A percentile compares a stretch with the other conserved stretches of the same genome.
These are phyloP conservation scores for Pyrrhoderma noxium DNA, from an alignment of 1,284 basidiomycete species.

Conservation along the genomic window DNA sequence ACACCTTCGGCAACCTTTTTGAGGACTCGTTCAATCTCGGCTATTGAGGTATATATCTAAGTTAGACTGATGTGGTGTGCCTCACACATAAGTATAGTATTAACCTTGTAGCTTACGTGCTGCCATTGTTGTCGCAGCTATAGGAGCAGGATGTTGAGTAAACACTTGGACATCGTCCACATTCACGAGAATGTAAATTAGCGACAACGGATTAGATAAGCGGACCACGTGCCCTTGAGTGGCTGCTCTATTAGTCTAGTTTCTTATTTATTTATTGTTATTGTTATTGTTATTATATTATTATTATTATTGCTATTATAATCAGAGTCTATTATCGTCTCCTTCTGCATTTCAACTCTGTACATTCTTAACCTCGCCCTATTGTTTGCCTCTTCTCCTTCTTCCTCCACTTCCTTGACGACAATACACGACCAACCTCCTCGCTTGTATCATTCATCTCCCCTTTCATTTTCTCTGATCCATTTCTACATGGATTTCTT, in stretches of 20 bases:
- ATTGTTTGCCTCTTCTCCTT: constrained; percentile 12
- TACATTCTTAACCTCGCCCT: constrained; percentile 1
- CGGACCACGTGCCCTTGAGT: neutral
- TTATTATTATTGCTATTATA: too few relatives aligned
- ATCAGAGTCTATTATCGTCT: neutral
- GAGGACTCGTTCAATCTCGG: constrained; percentile 93
- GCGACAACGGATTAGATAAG: neutral
- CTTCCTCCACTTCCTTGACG: constrained; percentile 18
- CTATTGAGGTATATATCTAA: constrained; percentile 35
- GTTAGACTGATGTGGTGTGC: neutral
- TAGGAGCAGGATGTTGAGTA: neutral
- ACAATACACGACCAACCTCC: constrained; percentile 13
- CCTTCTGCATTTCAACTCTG: constrained; percentile 1
- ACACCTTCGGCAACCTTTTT: constrained; percentile 94
- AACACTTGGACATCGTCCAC: neutral
- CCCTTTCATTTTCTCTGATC: constrained; percentile 14
- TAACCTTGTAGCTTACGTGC: constrained; percentile 76
- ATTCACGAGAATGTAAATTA: neutral
- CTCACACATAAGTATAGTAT: constrained; percentile 21
- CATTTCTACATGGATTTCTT: constrained; percentile 68
- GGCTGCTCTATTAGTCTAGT: too few relatives aligned
- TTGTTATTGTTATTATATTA: too few relatives aligned
- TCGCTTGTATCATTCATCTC: constrained; percentile 20
- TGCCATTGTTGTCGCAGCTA: constrained; percentile 49
- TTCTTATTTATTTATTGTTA: too few relatives aligned